Evolutionary conservation across 2,329 filamentous ascomycete genomes (phyloP), one percentile per base, ranked within the genome.

Genomic region (Botrytis galanthina): DNA sequence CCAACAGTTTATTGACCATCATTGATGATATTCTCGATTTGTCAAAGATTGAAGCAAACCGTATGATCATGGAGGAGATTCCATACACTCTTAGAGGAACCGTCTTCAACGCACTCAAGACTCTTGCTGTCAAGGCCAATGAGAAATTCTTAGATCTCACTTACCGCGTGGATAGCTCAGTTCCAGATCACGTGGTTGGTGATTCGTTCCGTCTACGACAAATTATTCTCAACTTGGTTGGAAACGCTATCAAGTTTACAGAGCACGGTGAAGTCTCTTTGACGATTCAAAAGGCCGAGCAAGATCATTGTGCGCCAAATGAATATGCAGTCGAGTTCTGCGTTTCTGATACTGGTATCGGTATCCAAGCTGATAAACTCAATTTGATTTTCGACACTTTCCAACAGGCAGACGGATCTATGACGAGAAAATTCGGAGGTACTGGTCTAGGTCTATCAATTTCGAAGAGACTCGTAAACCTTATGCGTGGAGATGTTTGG

Each of bases 191-290:
- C 81, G 94, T 98, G 59, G 91, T 98, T 75, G 96, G 96, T 75
- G 96, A 99, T 82, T 97, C 95, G 1, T 98, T 98, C 91, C 92
- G 96, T 83, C 85, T 98, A 73, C 91, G 95, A 76, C 96, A 99
- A 83, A 97, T 99, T 79, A 98, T 98, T 75, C 88, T 98, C 73
- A 99, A 99, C 83, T 86, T 99, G 73, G 95, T 98, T 71, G 96
- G 96, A 80, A 99, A 99, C 80, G 95, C 96, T 72, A 98, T 99
- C 86, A 99, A 99, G 82, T 99, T 99, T 82, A 98, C 96, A 4
- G 95, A 98, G 83, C 92, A 97, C 79, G 96, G 96, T 75, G 94
- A 97, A 82, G 96, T 99, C 79, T 97, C 95, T 82, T 89, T 98
- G 71, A 94, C 92, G n/a, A 98, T 98, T 78, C 90, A 91, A 79